phyloP scores from a whole-genome alignment of 108 stramenopile species.

The Cyclotella cryptica region DNA sequence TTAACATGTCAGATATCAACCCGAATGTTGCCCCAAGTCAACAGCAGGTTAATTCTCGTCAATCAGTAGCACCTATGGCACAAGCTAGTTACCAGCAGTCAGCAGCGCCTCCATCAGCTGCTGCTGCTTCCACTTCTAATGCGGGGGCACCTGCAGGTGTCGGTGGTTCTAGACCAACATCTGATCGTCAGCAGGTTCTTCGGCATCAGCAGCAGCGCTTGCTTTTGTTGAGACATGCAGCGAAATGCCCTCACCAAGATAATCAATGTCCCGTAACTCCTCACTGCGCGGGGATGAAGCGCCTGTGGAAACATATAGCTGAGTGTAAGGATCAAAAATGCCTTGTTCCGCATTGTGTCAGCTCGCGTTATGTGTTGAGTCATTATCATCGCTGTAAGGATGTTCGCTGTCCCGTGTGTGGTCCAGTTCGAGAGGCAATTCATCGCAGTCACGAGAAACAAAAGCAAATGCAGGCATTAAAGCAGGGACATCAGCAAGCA shows the following conservation, averaged over 20 bases:
- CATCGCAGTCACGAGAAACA: conserved; percentile 94
- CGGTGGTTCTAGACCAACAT: conserved; percentile 49
- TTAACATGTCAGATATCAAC: conserved; percentile 85
- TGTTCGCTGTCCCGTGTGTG: conserved; percentile 97
- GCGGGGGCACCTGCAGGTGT: conserved; percentile 27
- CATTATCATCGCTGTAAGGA: conserved; percentile 99
- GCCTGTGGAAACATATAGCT: conserved; percentile 98
- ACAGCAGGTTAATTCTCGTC: conserved; percentile 21
- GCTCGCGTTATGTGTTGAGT: conserved; percentile 96
- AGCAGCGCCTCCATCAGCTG: conserved; percentile 20
- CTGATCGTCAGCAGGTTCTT: conserved; percentile 94
- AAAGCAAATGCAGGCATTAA: conserved; percentile 91
- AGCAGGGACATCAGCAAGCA: conserved; percentile 82
- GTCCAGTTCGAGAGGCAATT: conserved; percentile 98
- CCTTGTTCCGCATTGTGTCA: conserved; percentile 96
- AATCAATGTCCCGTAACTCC: conserved; percentile 95
- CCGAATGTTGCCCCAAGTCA: conserved; percentile 63
- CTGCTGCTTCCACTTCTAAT: conserved; percentile 29
- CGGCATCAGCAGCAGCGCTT: conserved; percentile 99
- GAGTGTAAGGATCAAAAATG: conserved; percentile 99
- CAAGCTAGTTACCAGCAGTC: conserved; percentile 49
- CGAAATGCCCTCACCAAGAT: conserved; percentile 97
- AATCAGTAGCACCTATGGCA: conserved; percentile 34
- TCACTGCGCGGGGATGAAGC: conserved; percentile 98
- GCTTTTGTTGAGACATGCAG: conserved; percentile 96